Evolutionary conservation across 2,329 filamentous ascomycete genomes (phyloP).

Genomic region (Diplodia seriata): DNA sequence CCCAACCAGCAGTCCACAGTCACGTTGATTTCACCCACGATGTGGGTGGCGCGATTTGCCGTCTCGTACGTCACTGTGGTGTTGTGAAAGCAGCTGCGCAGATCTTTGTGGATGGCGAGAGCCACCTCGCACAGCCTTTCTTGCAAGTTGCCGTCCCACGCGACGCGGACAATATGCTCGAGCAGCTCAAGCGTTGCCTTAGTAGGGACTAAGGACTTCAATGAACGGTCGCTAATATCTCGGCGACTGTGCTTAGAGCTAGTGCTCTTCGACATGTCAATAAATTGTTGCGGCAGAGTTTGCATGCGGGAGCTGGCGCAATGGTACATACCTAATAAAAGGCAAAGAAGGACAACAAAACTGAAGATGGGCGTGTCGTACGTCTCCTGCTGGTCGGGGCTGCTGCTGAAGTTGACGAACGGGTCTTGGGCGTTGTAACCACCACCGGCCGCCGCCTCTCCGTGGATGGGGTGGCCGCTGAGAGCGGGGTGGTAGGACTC

Average conservation of each 20-base stretch:
- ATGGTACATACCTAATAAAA: too few species aligned
- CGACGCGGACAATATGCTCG: too few species aligned
- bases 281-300: too few species aligned
- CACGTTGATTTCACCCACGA: background rate
- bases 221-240: too few species aligned
- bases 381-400: background rate
- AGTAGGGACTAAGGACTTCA: too few species aligned
- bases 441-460: background rate
- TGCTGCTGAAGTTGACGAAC: background rate
- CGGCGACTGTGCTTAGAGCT: too few species aligned
- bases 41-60: background rate
- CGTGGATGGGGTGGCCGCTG: background rate
- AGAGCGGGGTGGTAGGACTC: background rate
- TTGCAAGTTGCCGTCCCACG: too few species aligned
- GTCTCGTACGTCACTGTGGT: background rate
- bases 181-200: too few species aligned
- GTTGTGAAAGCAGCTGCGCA: slow-evolving; percentile 3
- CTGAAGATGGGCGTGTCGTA: background rate
- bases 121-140: background rate
- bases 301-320: too few species aligned
- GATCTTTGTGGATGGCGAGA: background rate
- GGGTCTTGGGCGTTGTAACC: background rate
- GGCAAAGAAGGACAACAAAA: too few species aligned
- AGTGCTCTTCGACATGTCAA: too few species aligned
- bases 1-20: background rate